A percentile compares a stretch with the other conserved stretches of the same genome.
These are phyloP conservation scores for Pseudocercospora cruenta DNA, from an alignment of 2,329 filamentous ascomycete species.

Conservation along the genomic window DNA sequence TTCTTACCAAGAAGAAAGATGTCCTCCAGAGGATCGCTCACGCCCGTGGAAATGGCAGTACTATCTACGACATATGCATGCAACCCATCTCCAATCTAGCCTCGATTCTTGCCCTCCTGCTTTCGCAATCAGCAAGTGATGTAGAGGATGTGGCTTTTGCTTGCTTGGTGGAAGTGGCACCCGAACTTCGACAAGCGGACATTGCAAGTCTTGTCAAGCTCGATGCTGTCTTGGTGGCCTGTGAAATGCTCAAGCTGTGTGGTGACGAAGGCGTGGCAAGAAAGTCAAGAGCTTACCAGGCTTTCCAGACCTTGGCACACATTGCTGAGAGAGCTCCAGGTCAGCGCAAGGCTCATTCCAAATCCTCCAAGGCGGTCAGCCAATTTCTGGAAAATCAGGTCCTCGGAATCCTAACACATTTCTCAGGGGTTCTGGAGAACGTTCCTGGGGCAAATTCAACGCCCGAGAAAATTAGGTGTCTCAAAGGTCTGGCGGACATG, in stretches of 20 bases:
- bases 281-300: slow-evolving; percentile 47
- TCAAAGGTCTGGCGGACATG: slow-evolving; percentile 86
- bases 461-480: slow-evolving; percentile 72
- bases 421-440: slow-evolving; percentile 74
- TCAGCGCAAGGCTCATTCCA: slow-evolving; percentile 49
- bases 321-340: slow-evolving; percentile 54
- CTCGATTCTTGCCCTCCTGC: slow-evolving; percentile 60
- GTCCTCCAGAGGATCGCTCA: slow-evolving; percentile 80
- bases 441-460: slow-evolving; percentile 16
- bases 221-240: slow-evolving; percentile 74
- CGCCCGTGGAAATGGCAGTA: slow-evolving; percentile 58
- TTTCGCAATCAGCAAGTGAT: slow-evolving; percentile 62
- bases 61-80: slow-evolving; percentile 64
- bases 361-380: slow-evolving; percentile 63
- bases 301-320: slow-evolving; percentile 50
- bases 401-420: slow-evolving; percentile 80
- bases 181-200: slow-evolving; percentile 67
- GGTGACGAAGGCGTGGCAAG: slow-evolving; percentile 66
- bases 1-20: slow-evolving; percentile 75
- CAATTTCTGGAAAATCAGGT: slow-evolving; percentile 81
- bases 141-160: slow-evolving; percentile 72
- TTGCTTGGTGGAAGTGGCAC: slow-evolving; percentile 68
- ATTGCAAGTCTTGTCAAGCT: slow-evolving; percentile 71
- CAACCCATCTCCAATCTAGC: slow-evolving; percentile 61
- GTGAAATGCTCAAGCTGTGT: slow-evolving; percentile 79